phyloP scores from a whole-genome alignment of 2,329 filamentous ascomycete species.

The Beauveria brongniartii region DNA sequence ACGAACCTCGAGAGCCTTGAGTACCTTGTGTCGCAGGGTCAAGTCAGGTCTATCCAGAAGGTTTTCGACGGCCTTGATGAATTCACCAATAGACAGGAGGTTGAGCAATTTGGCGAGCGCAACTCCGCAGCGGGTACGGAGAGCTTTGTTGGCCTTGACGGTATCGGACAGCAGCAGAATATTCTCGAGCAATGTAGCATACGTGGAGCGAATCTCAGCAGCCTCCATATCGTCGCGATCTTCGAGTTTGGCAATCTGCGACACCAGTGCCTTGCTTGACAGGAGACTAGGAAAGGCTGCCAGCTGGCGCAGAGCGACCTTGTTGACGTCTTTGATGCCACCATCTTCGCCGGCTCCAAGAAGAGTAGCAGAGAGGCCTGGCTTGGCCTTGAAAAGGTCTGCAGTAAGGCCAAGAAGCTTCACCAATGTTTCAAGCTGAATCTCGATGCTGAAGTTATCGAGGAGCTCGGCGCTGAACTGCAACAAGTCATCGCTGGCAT shows the following conservation, averaged over 20 bases:
- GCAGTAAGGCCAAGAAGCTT: constrained; percentile 67
- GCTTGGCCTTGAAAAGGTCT: constrained; percentile 70
- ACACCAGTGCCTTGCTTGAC: constrained; percentile 47
- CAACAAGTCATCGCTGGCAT: constrained; percentile 63
- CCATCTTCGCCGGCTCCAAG: constrained; percentile 49
- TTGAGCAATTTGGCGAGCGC: constrained; percentile 74
- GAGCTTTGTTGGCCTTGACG: constrained; percentile 46
- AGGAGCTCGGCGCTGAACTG: constrained; percentile 71
- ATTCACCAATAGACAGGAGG: constrained; percentile 77
- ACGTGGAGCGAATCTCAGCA: constrained; percentile 59
- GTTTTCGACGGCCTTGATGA: constrained; percentile 78
- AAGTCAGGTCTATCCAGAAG: constrained; percentile 70
- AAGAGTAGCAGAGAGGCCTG: constrained; percentile 62
- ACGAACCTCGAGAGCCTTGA: constrained; percentile 71
- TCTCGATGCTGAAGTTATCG: constrained; percentile 60
- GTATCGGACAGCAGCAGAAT: constrained; percentile 58
- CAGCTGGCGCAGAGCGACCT: constrained; percentile 46
- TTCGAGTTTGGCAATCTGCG: constrained; percentile 48
- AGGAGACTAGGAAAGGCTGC: constrained; percentile 50
- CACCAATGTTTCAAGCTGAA: constrained; percentile 70
- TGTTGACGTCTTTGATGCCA: constrained; percentile 39
- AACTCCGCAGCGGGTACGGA: constrained; percentile 55
- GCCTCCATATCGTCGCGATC: constrained; percentile 57
- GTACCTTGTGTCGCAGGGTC: constrained; percentile 68
- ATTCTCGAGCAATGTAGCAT: constrained; percentile 59